Evolutionary conservation across 1,284 basidiomycete species (phyloP), one percentile per base, ranked within the genome.

Genomic region (Leccinum brunneo-olivaceum): DNA sequence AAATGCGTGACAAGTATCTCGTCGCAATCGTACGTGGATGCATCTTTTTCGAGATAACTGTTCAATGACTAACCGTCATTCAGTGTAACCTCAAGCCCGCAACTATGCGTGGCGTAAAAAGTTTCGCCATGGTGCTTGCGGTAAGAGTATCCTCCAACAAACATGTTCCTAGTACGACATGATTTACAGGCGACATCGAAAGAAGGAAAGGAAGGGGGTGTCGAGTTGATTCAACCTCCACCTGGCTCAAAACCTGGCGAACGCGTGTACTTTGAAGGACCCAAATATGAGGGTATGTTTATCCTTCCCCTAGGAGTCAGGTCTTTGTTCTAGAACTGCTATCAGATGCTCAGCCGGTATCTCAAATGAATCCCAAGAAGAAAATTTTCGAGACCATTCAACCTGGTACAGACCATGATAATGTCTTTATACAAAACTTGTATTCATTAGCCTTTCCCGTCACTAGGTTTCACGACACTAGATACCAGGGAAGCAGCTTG

Each of bases 371-470:
- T 67, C 93, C 93, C 9, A 97, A 97, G 71, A 96, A 95, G 72
- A 98, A 97, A 71, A 87, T 96, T 24, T 97, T 95, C 55, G 94
- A 97, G 70, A 85, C 90, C 0, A 79, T 97, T 40, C 94, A 95
- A 61, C 91, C 91, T 50, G 80, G 85, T 83, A 50, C 21, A 65
- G 5, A 30, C n/a, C 2, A 15, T 21, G 9, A 0, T 25, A 2
- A 28, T 23, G 21, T 33, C 19, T 15, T 39, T 29, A 39, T 41
- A 27, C 14, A 19, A 23, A 12, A n/a, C 16, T 28, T 39, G 43
- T 39, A 34, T 49, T 18, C 5, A 53, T 37, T 14, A 39, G 19
- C 36, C 36, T 24, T 34, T 35, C 5, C 6, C 28, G 20, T 34
- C 20, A 44, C 3, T 44, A 79, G 89, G 85, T 15, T 95, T 97